Evolutionary conservation across 345 rosid species (phyloP), one percentile per base, ranked within the genome.

Genomic region (Hypericum perforatum): DNA sequence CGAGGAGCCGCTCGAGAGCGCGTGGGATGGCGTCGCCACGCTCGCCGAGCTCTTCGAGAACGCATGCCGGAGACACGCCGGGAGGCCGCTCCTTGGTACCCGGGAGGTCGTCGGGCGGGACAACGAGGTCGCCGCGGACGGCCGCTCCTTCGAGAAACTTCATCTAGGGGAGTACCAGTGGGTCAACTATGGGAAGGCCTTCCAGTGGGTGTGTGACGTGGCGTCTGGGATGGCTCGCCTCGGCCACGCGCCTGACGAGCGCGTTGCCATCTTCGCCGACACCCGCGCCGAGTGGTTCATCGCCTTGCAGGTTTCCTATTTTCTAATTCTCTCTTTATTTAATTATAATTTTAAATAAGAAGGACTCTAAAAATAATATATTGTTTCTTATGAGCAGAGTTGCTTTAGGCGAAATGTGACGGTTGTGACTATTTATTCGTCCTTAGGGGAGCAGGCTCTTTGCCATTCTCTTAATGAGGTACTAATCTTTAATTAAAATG

Each of bases 381-480:
- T 49, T 11, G 9, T 2, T 36, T 11, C 60, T 14, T 12, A 52
- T 60, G 53, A 40, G 40, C 73, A 94, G 97, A 89, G 84, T 49
- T 94, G 97, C 76, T 94, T 94, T 65, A 82, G 99, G 72, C 75
- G 86, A 53, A 89, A 84, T 53, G 72, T 79, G 60, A 74, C 92
- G 11, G 99, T 94, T 57, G 95, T 89, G 49, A 94, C 99, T 49
- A 89, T 94, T 45, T 94, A 94, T 69, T 77, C 97, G 37, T 89
- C 97, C 63, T 49, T 94, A 52, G 99, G 99, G 32, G 94, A 94
- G 67, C 89, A 89, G 72, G 99, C 99, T 56, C 71, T 94, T 7
- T 89, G 97, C 68, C 85, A 94, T 65, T 94, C 99, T 10, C 71
- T 94, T 58, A 94, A 89, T 67, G 97, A 91, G 95, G 97, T 86